Conservation (phyloP, 2,329 filamentous ascomycete species). For the Cladophialophora yegresii region DNA sequence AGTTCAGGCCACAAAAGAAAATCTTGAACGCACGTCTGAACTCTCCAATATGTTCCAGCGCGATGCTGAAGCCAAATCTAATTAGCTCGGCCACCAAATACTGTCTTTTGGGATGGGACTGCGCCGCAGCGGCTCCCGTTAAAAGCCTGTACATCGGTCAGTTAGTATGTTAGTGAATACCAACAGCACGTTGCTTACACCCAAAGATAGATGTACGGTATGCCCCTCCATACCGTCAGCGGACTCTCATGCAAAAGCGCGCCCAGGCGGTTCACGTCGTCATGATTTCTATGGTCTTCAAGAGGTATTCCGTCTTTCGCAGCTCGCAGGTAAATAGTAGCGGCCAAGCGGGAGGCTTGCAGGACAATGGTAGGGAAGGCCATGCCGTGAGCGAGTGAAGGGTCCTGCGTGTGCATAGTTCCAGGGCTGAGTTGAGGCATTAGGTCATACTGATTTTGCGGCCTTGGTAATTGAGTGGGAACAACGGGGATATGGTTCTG, state of each 20-base stretch:
- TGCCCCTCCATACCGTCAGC: conserved; percentile 15
- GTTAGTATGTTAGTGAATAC: neutral
- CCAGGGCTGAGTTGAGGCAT: neutral
- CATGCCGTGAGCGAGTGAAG: neutral
- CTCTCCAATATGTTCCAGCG: conserved; percentile 15
- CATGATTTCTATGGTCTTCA: conserved; percentile 8
- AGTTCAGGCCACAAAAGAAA: neutral
- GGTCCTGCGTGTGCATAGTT: neutral
- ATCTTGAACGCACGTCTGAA: conserved; percentile 18
- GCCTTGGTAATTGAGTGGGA: neutral
- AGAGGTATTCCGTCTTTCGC: conserved; percentile 12
- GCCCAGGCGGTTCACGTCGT: conserved; percentile 4
- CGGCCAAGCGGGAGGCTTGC: conserved; percentile 6
- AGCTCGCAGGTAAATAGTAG: conserved; percentile 14
- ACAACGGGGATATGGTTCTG: neutral
- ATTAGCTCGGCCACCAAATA: conserved; percentile 21
- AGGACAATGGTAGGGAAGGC: conserved; percentile 4
- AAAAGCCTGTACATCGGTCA: conserved; percentile 13
- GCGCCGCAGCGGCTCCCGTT: conserved; percentile 18
- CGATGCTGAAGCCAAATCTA: conserved; percentile 24
- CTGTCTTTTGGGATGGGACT: conserved; percentile 16
- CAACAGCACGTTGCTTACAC: conserved; percentile 5
- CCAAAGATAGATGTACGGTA: conserved; percentile 23
- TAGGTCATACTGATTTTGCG: too few relatives aligned
- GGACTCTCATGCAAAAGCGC: neutral